Percentiles rank a stretch among this genome's conserved stretches.
These are phyloP conservation scores for Nymphaea colorata DNA, from an alignment of 164 flowering plant genomes.

Conservation along the genomic window DNA sequence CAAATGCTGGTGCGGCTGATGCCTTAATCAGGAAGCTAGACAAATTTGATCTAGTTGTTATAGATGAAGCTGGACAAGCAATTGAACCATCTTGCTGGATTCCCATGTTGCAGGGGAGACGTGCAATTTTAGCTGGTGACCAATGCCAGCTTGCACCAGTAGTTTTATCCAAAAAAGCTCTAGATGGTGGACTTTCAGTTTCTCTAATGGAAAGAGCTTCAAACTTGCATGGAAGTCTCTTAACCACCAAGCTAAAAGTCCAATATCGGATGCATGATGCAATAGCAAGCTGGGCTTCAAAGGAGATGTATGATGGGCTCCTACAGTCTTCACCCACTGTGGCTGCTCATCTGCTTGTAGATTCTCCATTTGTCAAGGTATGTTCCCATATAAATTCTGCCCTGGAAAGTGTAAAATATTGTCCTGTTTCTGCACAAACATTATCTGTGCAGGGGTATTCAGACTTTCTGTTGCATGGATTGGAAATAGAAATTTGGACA, in stretches of 20 bases:
- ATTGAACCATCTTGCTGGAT: slow-evolving; percentile 96
- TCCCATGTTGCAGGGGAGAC: slow-evolving; percentile 72
- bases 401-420: too few relatives aligned
- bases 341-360: slow-evolving; percentile 69
- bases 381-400: not conserved
- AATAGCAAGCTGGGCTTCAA: slow-evolving; percentile 90
- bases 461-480: too few relatives aligned
- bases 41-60: slow-evolving; percentile 70
- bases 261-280: slow-evolving; percentile 93
- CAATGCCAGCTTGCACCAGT: slow-evolving; percentile 93
- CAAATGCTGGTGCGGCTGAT: slow-evolving; percentile 89
- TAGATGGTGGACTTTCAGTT: slow-evolving; percentile 87
- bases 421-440: too few relatives aligned
- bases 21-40: slow-evolving; percentile 56
- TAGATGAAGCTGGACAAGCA: slow-evolving; percentile 94
- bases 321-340: slow-evolving; percentile 57
- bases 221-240: slow-evolving; percentile 53
- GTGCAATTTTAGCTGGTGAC: slow-evolving; percentile 85
- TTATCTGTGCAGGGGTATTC: too few relatives aligned
- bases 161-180: slow-evolving; percentile 64
- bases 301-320: slow-evolving; percentile 81
- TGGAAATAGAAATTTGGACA: too few relatives aligned
- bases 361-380: slow-evolving; percentile 91
- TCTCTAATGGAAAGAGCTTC: slow-evolving; percentile 77
- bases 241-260: slow-evolving; percentile 49